These are phyloP conservation scores for Balamuthia mandrillaris DNA, from an alignment of 208 protist species.

Conservation along the genomic window DNA sequence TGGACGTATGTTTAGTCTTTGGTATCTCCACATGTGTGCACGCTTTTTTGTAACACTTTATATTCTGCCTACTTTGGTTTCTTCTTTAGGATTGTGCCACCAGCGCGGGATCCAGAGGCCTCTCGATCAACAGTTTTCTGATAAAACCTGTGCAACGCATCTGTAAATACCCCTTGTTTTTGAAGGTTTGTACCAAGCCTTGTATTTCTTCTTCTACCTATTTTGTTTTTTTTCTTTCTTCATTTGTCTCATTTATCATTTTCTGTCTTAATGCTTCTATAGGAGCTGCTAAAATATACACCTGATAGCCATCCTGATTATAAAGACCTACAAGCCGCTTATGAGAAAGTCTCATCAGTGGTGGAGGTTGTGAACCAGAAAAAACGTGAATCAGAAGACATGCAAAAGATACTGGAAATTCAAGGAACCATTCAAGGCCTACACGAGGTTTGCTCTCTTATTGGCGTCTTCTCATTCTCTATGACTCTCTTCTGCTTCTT, in stretches of 20 bases:
- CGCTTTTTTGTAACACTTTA: too few relatives aligned
- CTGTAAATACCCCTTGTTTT: not conserved
- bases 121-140: not conserved
- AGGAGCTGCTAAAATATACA: slow-evolving; percentile 11
- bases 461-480: not conserved
- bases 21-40: not conserved
- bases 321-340: not conserved
- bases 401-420: slow-evolving; percentile 22
- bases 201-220: not conserved
- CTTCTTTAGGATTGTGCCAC: not conserved
- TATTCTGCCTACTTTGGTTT: not conserved
- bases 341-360: not conserved
- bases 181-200: not conserved
- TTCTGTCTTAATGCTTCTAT: not conserved
- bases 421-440: too few relatives aligned
- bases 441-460: not conserved
- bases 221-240: not conserved
- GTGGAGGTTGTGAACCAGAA: slow-evolving; percentile 23
- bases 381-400: slow-evolving; percentile 11
- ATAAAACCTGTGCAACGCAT: slow-evolving; percentile 13
- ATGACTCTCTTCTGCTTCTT: not conserved
- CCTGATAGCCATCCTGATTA: slow-evolving; percentile 3
- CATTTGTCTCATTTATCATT: not conserved
- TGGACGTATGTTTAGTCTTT: not conserved
- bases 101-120: not conserved